Conservation (phyloP, 805 yeast species). For the Metschnikowia shivogae region DNA sequence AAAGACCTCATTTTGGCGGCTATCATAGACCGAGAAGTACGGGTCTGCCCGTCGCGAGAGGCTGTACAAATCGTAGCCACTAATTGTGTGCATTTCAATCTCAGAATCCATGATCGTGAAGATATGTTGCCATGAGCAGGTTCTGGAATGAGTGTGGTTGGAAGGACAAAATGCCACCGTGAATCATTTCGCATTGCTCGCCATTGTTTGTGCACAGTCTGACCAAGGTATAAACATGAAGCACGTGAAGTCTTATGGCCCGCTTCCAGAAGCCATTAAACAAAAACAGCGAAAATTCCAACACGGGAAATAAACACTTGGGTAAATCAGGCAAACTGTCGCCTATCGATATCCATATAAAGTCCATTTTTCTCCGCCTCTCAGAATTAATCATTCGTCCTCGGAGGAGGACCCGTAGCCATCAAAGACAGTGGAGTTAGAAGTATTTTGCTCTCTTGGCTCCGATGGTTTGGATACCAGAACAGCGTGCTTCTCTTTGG, state of each 20-base stretch:
- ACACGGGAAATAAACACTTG: too few species aligned
- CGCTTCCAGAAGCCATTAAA: too few species aligned
- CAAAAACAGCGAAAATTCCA: too few species aligned
- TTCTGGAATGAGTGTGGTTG: too few species aligned
- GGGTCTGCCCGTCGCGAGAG: background rate
- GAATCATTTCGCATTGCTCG: too few species aligned
- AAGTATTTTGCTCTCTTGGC: background rate
- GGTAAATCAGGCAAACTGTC: too few species aligned
- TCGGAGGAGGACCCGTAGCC: slow-evolving; percentile 1
- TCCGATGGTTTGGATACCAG: too few species aligned
- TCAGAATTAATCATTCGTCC: background rate
- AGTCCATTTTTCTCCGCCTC: background rate
- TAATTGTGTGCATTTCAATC: background rate
- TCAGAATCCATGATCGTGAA: background rate
- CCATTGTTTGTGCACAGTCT: too few species aligned
- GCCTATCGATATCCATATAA: background rate
- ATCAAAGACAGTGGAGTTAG: background rate
- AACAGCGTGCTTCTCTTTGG: background rate
- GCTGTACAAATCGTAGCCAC: background rate
- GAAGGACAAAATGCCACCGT: too few species aligned
- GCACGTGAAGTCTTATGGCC: too few species aligned
- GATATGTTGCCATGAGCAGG: too few species aligned
- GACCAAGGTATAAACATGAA: too few species aligned
- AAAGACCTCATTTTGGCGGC: background rate
- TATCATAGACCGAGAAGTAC: background rate